phyloP scores from a whole-genome alignment of 2,329 filamentous ascomycete genomes.

The Trichophyton verrucosum region DNA sequence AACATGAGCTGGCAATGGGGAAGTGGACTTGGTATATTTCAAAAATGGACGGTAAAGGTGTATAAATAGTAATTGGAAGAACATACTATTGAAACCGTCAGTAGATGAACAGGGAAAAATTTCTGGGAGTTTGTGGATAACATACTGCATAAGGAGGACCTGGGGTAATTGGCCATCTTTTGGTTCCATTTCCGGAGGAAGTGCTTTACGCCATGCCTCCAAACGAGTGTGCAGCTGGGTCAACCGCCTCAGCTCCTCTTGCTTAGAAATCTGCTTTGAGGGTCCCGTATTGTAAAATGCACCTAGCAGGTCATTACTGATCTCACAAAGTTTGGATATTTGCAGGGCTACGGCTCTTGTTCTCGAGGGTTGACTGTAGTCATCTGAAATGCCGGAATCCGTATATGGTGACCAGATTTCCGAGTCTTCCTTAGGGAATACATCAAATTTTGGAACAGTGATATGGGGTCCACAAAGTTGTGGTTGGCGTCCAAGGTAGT shows the following conservation, averaged over 20 bases:
- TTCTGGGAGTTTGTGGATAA: conserved; percentile 15
- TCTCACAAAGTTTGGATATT: conserved; percentile 74
- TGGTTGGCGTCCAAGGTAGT: conserved; percentile 83
- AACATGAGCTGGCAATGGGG: conserved; percentile 72
- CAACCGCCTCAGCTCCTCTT: conserved; percentile 78
- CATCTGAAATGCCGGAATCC: conserved; percentile 63
- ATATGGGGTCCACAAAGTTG: conserved; percentile 70
- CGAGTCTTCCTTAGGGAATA: conserved; percentile 78
- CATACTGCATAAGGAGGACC: conserved; percentile 77
- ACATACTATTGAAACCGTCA: conserved; percentile 56
- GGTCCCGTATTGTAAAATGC: conserved; percentile 79
- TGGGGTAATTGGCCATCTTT: conserved; percentile 82
- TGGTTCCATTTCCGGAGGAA: conserved; percentile 78
- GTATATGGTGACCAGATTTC: conserved; percentile 81
- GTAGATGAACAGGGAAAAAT: not conserved
- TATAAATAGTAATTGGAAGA: conserved; percentile 89
- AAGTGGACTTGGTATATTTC: conserved; percentile 70
- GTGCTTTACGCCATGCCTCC: conserved; percentile 73
- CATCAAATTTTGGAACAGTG: conserved; percentile 77
- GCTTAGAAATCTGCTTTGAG: conserved; percentile 54
- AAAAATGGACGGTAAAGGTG: conserved; percentile 92
- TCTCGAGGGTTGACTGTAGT: conserved; percentile 60
- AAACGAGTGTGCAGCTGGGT: conserved; percentile 82
- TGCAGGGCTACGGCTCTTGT: conserved; percentile 73
- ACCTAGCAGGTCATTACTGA: conserved; percentile 77